Conservation (phyloP, 1,139 yeast species). For the Taiozyma sp. region DNA sequence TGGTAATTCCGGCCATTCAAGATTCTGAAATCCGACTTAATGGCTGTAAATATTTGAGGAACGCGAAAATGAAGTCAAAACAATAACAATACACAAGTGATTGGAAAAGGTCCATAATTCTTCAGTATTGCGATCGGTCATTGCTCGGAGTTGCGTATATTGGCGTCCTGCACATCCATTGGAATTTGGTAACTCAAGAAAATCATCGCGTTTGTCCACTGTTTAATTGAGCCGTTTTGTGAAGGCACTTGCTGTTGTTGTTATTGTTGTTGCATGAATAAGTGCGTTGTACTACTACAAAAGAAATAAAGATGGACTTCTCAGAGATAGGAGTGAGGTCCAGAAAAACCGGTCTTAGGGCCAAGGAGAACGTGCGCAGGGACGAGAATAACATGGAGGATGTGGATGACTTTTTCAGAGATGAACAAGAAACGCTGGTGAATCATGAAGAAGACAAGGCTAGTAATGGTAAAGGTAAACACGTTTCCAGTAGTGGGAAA, state of each 20-base stretch:
- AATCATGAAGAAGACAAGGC: constrained; percentile 3
- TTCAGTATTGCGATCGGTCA: not conserved
- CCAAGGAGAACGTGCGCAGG: constrained; percentile 44
- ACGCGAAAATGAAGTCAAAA: not conserved
- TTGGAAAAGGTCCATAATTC: not conserved
- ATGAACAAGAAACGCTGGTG: constrained; percentile 26
- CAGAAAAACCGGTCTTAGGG: constrained; percentile 57
- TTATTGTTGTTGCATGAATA: not conserved
- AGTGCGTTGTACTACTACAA: not conserved
- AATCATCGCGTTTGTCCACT: not conserved
- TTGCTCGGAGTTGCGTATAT: not conserved
- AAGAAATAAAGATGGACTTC: constrained; percentile 35
- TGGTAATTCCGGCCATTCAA: not conserved
- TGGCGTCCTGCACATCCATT: not conserved
- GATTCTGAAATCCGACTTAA: not conserved
- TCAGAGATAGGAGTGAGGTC: constrained; percentile 51
- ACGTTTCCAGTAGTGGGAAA: not conserved
- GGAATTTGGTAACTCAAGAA: no score
- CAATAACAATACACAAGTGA: not conserved
- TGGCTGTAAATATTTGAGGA: not conserved
- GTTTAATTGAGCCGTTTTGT: not conserved
- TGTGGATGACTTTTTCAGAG: constrained; percentile 69
- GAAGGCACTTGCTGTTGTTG: not conserved
- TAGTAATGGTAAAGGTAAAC: not conserved
- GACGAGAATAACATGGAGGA: constrained; percentile 79